phyloP scores from a whole-genome alignment of 495 filamentous ascomycete genomes.

The Parachaetomium inaequale region DNA sequence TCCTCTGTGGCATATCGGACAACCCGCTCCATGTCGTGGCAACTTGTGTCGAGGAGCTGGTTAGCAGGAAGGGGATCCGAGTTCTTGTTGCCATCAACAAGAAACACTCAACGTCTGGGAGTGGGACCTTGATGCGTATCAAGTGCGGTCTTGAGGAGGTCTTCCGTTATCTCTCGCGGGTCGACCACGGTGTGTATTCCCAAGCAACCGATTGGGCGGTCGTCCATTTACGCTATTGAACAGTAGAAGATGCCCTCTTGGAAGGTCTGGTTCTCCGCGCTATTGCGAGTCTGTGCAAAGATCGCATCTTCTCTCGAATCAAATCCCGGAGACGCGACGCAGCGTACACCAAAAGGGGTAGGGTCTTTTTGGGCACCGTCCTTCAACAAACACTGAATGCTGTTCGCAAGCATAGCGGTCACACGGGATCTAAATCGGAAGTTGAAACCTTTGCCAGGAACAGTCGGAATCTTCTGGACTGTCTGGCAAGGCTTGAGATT shows the following conservation, averaged over 20 bases:
- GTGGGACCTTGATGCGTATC: constrained; percentile 25
- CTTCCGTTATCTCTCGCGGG: constrained; percentile 25
- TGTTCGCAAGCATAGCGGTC: neutral
- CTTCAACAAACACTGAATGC: constrained; percentile 8
- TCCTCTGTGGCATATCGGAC: constrained; percentile 37
- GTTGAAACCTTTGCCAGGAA: neutral
- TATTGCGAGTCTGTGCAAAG: constrained; percentile 37
- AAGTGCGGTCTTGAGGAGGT: constrained; percentile 32
- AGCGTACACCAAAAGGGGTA: neutral
- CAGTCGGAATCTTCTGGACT: neutral
- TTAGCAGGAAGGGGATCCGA: constrained; percentile 19
- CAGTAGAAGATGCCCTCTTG: constrained; percentile 7
- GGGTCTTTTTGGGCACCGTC: neutral
- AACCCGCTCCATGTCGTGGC: constrained; percentile 36
- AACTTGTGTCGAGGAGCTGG: constrained; percentile 37
- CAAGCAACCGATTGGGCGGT: constrained; percentile 3
- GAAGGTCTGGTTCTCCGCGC: constrained; percentile 31
- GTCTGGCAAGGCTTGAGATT: neutral
- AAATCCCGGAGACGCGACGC: constrained; percentile 14
- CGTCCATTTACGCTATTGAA: neutral
- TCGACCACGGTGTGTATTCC: constrained; percentile 15
- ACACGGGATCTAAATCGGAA: neutral
- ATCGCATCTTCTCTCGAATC: constrained; percentile 32
- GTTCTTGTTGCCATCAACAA: constrained; percentile 43
- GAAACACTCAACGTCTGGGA: neutral